Conservation (phyloP, 2,329 filamentous ascomycete genomes). For the Rhinocladiella similis region DNA sequence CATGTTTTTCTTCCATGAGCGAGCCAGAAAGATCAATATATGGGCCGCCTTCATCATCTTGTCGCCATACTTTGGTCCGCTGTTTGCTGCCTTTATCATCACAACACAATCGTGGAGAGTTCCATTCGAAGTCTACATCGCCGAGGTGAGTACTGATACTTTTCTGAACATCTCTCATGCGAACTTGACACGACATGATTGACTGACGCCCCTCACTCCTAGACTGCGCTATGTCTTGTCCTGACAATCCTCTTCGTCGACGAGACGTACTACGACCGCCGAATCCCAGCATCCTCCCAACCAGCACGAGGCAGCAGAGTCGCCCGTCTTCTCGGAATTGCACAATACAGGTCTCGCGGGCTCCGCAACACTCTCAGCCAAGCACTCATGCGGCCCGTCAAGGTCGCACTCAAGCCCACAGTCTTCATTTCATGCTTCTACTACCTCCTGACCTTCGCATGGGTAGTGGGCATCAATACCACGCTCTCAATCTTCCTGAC, state of each 20-base stretch:
- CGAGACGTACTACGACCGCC: constrained; percentile 42
- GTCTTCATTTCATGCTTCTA: constrained; percentile 39
- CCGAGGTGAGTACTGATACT: constrained; percentile 23
- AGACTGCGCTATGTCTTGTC: constrained; percentile 34
- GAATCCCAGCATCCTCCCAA: constrained; percentile 17
- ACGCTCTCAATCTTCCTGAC: constrained; percentile 55
- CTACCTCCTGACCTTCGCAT: constrained; percentile 43
- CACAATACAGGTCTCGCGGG: constrained; percentile 26
- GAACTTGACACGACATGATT: not conserved
- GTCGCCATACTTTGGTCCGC: constrained; percentile 30
- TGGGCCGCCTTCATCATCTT: constrained; percentile 40
- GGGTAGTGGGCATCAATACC: constrained; percentile 56
- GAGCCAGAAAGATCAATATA: constrained; percentile 43
- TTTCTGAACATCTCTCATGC: not conserved
- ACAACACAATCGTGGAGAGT: constrained; percentile 38
- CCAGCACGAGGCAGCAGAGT: constrained; percentile 32
- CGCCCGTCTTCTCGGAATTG: constrained; percentile 33
- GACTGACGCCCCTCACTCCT: not conserved
- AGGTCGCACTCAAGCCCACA: constrained; percentile 40
- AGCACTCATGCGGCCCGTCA: constrained; percentile 38
- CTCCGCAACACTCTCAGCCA: constrained; percentile 36
- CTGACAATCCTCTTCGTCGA: constrained; percentile 38
- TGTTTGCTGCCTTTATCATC: constrained; percentile 39
- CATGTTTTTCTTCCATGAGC: constrained; percentile 44
- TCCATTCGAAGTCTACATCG: constrained; percentile 39